These are phyloP conservation scores for Acanthamoeba culbertsoni DNA, from an alignment of 208 protist genomes.

Conservation along the genomic window DNA sequence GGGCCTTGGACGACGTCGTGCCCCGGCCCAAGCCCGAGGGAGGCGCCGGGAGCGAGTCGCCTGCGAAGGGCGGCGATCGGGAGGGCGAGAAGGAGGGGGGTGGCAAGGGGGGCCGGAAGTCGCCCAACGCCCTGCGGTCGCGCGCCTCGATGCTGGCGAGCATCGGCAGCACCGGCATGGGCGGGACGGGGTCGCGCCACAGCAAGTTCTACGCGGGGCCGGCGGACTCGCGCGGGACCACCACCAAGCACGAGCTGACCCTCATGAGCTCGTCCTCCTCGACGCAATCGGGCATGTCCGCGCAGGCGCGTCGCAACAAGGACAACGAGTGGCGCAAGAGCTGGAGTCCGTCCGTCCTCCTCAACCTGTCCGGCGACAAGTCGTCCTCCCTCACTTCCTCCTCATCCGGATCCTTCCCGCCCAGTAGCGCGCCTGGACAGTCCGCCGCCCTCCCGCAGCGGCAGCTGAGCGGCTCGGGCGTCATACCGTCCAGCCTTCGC, in stretches of 20 bases:
- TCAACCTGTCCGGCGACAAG: no score
- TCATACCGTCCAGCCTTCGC: no score
- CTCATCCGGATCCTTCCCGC: no score
- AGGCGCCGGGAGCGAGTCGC: background rate
- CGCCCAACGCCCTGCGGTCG: background rate
- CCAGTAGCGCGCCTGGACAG: no score
- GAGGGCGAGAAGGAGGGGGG: background rate
- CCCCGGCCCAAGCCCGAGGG: no score
- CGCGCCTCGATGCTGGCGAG: background rate
- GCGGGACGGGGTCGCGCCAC: background rate
- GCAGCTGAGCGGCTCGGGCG: no score
- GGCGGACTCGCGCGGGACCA: background rate
- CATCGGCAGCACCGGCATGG: background rate
- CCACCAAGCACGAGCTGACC: background rate
- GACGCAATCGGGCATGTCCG: background rate
- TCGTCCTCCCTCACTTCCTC: no score
- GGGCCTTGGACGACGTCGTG: no score
- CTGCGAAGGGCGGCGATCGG: background rate
- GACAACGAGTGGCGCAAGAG: conserved; percentile 1
- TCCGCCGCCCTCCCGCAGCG: no score
- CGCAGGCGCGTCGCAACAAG: background rate
- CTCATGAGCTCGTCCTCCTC: background rate
- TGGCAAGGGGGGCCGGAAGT: no score
- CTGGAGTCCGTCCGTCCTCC: no score
- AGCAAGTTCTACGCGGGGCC: background rate